A percentile compares a stretch with the other conserved stretches of the same genome.
phyloP scores from a whole-genome alignment of 345 rosid species.

The Eucalyptus marginata region DNA sequence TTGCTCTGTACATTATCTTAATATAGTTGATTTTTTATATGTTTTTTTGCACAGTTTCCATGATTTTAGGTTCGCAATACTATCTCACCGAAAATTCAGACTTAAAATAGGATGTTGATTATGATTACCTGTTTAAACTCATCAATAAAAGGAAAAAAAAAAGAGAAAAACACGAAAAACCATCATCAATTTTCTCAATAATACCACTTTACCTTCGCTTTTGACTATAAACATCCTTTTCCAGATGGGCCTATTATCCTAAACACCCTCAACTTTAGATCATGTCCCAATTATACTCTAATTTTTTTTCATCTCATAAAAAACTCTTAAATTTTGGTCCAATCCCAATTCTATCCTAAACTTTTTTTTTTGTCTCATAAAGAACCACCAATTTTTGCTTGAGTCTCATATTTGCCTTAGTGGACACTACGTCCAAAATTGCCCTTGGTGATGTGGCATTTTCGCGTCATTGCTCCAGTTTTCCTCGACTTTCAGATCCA shows the following conservation, averaged over 20 bases:
- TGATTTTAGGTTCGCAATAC: not conserved
- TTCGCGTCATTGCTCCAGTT: not conserved
- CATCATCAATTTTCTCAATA: not conserved
- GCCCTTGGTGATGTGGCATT: not conserved
- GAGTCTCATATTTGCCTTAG: not conserved
- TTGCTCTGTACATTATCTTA: not conserved
- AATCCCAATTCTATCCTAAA: not conserved
- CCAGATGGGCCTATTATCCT: not conserved
- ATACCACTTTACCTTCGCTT: not conserved
- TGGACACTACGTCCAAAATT: not conserved
- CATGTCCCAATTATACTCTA: not conserved
- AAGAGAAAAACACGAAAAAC: not conserved
- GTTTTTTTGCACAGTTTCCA: not conserved
- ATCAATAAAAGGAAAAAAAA: not conserved
- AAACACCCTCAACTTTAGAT: not conserved
- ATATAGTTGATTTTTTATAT: not conserved
- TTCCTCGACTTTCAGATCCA: not conserved
- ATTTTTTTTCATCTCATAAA: too few species aligned
- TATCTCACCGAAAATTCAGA: not conserved
- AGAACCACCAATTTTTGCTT: not conserved
- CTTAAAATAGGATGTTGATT: not conserved
- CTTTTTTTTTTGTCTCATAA: not conserved
- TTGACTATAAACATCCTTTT: not conserved
- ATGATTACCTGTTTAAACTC: not conserved
- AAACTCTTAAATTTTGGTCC: not conserved